phyloP scores from a whole-genome alignment of 169 alveolate species.

The Theileria equi region DNA sequence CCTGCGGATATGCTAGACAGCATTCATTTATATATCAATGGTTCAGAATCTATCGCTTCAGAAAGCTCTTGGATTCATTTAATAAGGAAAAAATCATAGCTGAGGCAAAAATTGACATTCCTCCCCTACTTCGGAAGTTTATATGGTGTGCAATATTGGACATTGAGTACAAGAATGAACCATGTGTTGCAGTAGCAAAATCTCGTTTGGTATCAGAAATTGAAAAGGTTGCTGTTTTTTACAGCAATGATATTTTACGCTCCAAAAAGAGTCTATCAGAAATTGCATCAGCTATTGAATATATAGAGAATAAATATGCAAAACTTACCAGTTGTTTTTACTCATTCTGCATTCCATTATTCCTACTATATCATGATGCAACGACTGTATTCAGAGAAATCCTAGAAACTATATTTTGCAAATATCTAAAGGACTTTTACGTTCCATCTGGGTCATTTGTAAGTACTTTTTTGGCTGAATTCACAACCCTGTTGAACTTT shows the following conservation, averaged over 20 bases:
- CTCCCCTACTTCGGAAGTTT: constrained; percentile 31
- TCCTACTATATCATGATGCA: constrained; percentile 38
- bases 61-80: constrained; percentile 14
- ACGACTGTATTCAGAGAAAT: constrained; percentile 12
- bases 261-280: constrained; percentile 9
- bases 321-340: constrained; percentile 23
- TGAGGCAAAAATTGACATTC: constrained; percentile 51
- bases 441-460: constrained; percentile 52
- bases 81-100: constrained; percentile 7
- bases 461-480: constrained; percentile 38
- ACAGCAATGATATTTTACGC: constrained; percentile 31
- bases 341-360: constrained; percentile 24
- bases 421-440: constrained; percentile 48
- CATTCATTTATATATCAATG: constrained; percentile 40
- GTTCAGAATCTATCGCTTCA: constrained; percentile 37
- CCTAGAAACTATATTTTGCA: constrained; percentile 15
- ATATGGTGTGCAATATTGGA: constrained; percentile 52
- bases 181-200: constrained; percentile 1
- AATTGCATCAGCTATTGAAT: constrained; percentile 3
- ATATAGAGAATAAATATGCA: background rate
- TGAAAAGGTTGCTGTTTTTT: background rate
- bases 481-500: constrained; percentile 50
- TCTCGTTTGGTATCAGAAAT: background rate
- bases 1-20: constrained; percentile 59
- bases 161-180: background rate